Evolutionary conservation across 306 rosid genomes (phyloP).

Genomic region (Pterocarpus macrocarpus): DNA sequence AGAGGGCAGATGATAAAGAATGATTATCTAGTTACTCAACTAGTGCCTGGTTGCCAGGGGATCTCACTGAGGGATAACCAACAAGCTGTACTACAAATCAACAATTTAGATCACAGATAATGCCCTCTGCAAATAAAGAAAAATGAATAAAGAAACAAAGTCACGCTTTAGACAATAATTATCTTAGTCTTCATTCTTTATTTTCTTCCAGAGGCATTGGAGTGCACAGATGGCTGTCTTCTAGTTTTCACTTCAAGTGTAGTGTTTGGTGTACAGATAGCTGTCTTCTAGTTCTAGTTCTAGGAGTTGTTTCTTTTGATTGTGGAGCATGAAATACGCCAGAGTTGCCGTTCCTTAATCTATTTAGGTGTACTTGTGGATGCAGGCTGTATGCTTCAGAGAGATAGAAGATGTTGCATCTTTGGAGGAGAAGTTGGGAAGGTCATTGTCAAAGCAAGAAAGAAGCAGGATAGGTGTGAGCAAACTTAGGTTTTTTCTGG

Average conservation of each 20-base stretch:
- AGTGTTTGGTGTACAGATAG: not conserved
- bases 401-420: constrained; percentile 85
- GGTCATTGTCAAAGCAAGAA: constrained; percentile 81
- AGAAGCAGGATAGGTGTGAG: constrained; percentile 94
- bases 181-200: not conserved
- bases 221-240: not conserved
- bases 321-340: constrained; percentile 1
- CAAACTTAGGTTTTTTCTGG: constrained; percentile 84
- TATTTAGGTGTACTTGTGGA: constrained; percentile 33
- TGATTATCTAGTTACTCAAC: not conserved
- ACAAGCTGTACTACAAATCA: not conserved
- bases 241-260: not conserved
- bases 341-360: constrained; percentile 39
- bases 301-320: not conserved
- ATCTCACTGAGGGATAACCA: not conserved
- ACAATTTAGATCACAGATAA: not conserved
- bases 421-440: constrained; percentile 85
- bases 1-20: not conserved
- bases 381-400: constrained; percentile 82
- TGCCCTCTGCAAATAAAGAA: not conserved
- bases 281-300: not conserved
- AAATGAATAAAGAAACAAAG: not conserved
- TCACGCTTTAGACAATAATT: not conserved
- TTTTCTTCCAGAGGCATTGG: not conserved
- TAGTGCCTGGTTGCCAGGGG: not conserved